Base-by-base conservation (phyloP, 306 rosid species). In the Prunus mume region DNA sequence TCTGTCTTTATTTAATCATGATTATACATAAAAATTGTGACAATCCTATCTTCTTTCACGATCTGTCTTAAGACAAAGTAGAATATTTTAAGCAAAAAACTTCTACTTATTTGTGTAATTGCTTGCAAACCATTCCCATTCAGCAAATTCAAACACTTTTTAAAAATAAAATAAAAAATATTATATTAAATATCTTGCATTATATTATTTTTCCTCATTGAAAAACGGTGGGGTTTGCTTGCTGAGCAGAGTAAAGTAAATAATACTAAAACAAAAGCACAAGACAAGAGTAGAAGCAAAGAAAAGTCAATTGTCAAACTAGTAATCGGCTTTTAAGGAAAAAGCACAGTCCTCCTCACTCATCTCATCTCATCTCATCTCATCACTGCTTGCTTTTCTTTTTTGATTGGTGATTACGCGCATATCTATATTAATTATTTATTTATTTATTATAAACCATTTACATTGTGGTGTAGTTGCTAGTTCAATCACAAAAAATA, bases 271-370 rank as follows among this genome's bases (percentile, higher is more conserved):
- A 4, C 15, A 19, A 62, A 49, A 10, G 18, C 9, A n/a, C 2
- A 28, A 19, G n/a, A 9, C 14, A 50, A 19, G 78, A 28, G 71
- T 75, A 12, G 45, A 64, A 51, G 25, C 15, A 9, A 49, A 50
- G 64, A 49, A 32, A 75, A 75, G 78, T 75, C 64, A 63, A 68
- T 34, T 34, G 69, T 65, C 69, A 38, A 75, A 65, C 54, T 17
- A n/a, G 65, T n/a, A 51, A 64, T 50, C 78, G 24, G 52, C 71
- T 64, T 64, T 75, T n/a, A 32, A 49, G 74, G 52, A 32, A 75
- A 75, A 51, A 64, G 72, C 78, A 75, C 43, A 64, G 41, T 34
- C 8, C 41, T 34, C 8, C 41, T 62, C 51, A 7, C 49, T 25
- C 28, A 5, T 25, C 9, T 25, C 18, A 5, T 60, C 65, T 5